Percentiles rank a stretch among this genome's conserved stretches.
phyloP scores from a whole-genome alignment of 2,329 filamentous ascomycete genomes.

The Coniella lustricola region DNA sequence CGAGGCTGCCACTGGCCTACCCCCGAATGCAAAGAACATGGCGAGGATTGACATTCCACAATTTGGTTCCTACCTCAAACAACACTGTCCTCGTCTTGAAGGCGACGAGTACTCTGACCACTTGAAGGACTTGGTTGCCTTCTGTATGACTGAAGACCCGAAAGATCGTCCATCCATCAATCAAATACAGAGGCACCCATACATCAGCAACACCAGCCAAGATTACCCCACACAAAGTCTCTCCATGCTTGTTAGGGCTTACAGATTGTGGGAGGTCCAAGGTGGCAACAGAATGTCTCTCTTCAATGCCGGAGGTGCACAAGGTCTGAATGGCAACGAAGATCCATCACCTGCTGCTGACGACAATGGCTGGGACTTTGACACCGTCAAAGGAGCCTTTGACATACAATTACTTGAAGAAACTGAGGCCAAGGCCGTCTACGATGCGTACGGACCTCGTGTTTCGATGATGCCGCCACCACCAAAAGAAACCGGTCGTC shows the following conservation, averaged over 20 bases:
- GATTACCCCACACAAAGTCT: conserved; percentile 59
- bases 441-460: conserved; percentile 48
- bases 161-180: conserved; percentile 62
- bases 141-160: conserved; percentile 64
- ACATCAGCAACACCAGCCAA: conserved; percentile 55
- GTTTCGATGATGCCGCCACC: conserved; percentile 41
- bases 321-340: conserved; percentile 37
- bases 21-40: conserved; percentile 58
- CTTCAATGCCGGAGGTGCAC: conserved; percentile 53
- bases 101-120: conserved; percentile 64
- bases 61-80: conserved; percentile 50
- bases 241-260: conserved; percentile 60
- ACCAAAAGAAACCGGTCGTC: conserved; percentile 41
- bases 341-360: conserved; percentile 19
- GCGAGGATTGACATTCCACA: conserved; percentile 37
- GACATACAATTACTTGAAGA: conserved; percentile 49
- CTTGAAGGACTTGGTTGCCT: conserved; percentile 64
- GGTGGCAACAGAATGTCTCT: conserved; percentile 64
- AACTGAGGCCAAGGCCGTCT: conserved; percentile 50
- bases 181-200: conserved; percentile 61
- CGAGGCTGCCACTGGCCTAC: conserved; percentile 72
- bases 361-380: conserved; percentile 62
- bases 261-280: conserved; percentile 67
- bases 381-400: conserved; percentile 54
- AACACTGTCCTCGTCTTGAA: conserved; percentile 60